Conservation (phyloP, 768 basidiomycete species). For the Guyanaporus albipodus region DNA sequence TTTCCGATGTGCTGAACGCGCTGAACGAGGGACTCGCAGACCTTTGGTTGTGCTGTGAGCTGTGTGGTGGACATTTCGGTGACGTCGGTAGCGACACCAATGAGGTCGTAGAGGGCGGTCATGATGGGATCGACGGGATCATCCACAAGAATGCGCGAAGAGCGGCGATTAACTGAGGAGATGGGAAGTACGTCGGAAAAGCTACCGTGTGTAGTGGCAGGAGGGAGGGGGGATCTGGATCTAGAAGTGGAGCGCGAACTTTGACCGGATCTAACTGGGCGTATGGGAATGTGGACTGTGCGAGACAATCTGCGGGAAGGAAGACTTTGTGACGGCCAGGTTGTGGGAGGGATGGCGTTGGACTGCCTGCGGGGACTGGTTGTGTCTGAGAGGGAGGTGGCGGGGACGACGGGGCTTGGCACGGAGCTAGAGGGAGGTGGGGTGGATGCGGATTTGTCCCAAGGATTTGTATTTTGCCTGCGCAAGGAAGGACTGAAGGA, state of each 20-base stretch:
- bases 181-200: slow-evolving; percentile 52
- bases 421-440: slow-evolving; percentile 53
- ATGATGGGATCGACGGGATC: slow-evolving; percentile 89
- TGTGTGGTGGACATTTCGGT: slow-evolving; percentile 84
- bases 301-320: slow-evolving; percentile 81
- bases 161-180: slow-evolving; percentile 59
- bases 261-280: slow-evolving; percentile 65
- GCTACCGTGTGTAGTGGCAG: slow-evolving; percentile 57
- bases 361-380: slow-evolving; percentile 64
- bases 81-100: slow-evolving; percentile 90
- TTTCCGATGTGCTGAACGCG: slow-evolving; percentile 88
- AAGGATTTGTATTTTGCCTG: slow-evolving; percentile 60
- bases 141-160: slow-evolving; percentile 79
- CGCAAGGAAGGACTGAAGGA: slow-evolving; percentile 63
- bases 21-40: slow-evolving; percentile 83
- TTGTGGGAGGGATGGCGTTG: slow-evolving; percentile 43
- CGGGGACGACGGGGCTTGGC: slow-evolving; percentile 59
- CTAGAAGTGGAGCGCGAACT: slow-evolving; percentile 94
- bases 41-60: slow-evolving; percentile 80
- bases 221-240: slow-evolving; percentile 88
- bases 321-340: slow-evolving; percentile 53
- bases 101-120: slow-evolving; percentile 86
- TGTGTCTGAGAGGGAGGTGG: slow-evolving; percentile 57
- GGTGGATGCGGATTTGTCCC: slow-evolving; percentile 52
- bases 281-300: slow-evolving; percentile 71